phyloP scores from a whole-genome alignment of 2,329 filamentous ascomycete species.

The Verticillium longisporum region DNA sequence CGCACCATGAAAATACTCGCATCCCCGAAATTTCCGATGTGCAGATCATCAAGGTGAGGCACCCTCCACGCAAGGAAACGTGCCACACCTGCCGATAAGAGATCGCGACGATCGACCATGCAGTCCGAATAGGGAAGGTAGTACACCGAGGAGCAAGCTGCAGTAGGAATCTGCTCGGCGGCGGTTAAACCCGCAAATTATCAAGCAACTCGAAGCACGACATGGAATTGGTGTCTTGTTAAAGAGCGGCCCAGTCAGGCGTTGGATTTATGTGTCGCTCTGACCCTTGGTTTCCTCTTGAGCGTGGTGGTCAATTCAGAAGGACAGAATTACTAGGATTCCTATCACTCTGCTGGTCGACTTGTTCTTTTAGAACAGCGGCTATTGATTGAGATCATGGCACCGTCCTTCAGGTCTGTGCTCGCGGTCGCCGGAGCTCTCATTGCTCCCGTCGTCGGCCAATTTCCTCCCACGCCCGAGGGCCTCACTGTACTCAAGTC shows the following conservation, averaged over 20 bases:
- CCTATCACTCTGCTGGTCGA: no score
- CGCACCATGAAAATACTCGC: neutral
- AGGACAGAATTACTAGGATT: neutral
- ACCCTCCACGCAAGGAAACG: neutral
- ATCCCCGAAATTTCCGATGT: neutral
- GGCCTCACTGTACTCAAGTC: slow-evolving; percentile 41
- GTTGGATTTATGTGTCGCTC: neutral
- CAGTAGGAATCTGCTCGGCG: neutral
- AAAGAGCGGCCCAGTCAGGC: neutral
- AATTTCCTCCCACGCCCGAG: slow-evolving; percentile 16
- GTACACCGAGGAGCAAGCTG: neutral
- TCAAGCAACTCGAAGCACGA: neutral
- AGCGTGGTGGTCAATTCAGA: neutral
- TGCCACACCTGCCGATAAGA: neutral
- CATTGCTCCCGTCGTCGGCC: slow-evolving; percentile 9
- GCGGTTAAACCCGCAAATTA: neutral
- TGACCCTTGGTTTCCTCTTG: neutral
- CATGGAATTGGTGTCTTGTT: neutral
- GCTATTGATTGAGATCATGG: neutral
- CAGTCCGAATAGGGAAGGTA: neutral
- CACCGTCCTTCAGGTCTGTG: neutral
- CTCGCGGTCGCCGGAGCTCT: slow-evolving; percentile 17
- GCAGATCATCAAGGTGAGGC: neutral
- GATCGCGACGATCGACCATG: neutral
- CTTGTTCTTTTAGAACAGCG: no score